Evolutionary conservation across 139 green algal genomes (phyloP).

Genomic region (Ulvella scutata): DNA sequence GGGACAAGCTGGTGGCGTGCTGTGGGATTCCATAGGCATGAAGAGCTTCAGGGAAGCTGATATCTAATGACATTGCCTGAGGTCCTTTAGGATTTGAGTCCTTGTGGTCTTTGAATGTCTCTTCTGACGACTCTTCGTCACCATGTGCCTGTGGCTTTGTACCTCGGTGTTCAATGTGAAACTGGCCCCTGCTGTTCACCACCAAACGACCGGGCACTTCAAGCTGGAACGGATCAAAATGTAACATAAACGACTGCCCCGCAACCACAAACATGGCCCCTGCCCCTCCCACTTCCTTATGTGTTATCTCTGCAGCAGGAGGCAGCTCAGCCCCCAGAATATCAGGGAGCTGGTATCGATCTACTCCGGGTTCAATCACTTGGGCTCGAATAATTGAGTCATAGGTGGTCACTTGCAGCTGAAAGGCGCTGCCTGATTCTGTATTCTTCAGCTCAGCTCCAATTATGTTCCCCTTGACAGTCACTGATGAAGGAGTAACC

Average conservation of each 20-base stretch:
- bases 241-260: conserved; percentile 40
- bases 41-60: conserved; percentile 50
- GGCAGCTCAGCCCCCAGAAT: conserved; percentile 40
- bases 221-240: conserved; percentile 35
- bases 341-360: conserved; percentile 56
- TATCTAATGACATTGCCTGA: conserved; percentile 78
- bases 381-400: conserved; percentile 52
- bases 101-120: conserved; percentile 75
- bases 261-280: conserved; percentile 6
- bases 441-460: conserved; percentile 31
- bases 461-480: conserved; percentile 20
- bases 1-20: conserved; percentile 51
- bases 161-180: conserved; percentile 74
- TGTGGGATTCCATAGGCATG: conserved; percentile 94
- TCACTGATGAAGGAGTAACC: conserved; percentile 32
- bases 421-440: conserved; percentile 8
- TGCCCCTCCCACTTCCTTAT: conserved; percentile 9
- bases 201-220: conserved; percentile 22
- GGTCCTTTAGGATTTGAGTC: conserved; percentile 81
- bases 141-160: conserved; percentile 39
- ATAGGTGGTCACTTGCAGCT: conserved; percentile 34
- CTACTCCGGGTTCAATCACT: conserved; percentile 19
- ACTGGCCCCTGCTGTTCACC: conserved; percentile 63
- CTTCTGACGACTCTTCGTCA: conserved; percentile 71
- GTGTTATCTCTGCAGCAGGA: conserved; percentile 2